Conservation (phyloP, 2,329 filamentous ascomycete genomes). For the Neofusicoccum cordaticola region DNA sequence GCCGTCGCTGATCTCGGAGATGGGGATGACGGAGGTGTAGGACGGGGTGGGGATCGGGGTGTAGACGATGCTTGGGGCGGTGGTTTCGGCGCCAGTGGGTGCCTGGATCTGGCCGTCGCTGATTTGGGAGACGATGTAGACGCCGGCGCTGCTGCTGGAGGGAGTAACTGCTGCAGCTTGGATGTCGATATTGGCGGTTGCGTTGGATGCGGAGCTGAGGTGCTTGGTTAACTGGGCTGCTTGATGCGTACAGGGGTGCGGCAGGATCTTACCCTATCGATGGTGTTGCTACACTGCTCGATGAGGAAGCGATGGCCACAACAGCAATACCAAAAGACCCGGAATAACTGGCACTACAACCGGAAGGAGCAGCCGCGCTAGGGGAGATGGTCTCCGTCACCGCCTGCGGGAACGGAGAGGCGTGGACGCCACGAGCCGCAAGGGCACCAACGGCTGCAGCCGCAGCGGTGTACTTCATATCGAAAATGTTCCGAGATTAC, state of each 20-base stretch:
- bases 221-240: neutral
- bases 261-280: neutral
- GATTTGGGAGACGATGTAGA: slow-evolving; percentile 16
- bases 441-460: neutral
- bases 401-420: slow-evolving; percentile 4
- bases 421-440: neutral
- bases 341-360: neutral
- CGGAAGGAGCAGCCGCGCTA: neutral
- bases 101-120: slow-evolving; percentile 20
- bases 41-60: neutral
- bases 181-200: neutral
- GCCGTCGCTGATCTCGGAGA: slow-evolving; percentile 19
- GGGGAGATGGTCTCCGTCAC: neutral
- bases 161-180: neutral
- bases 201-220: neutral
- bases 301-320: neutral
- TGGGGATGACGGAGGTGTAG: neutral
- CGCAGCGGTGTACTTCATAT: neutral
- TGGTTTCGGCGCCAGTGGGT: neutral
- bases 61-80: neutral
- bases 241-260: neutral
- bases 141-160: neutral
- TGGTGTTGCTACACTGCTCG: neutral
- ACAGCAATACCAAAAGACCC: neutral
- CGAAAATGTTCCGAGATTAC: neutral